Base-by-base conservation (phyloP, 176 grass and related monocot species). In the Thalia dealbata region DNA sequence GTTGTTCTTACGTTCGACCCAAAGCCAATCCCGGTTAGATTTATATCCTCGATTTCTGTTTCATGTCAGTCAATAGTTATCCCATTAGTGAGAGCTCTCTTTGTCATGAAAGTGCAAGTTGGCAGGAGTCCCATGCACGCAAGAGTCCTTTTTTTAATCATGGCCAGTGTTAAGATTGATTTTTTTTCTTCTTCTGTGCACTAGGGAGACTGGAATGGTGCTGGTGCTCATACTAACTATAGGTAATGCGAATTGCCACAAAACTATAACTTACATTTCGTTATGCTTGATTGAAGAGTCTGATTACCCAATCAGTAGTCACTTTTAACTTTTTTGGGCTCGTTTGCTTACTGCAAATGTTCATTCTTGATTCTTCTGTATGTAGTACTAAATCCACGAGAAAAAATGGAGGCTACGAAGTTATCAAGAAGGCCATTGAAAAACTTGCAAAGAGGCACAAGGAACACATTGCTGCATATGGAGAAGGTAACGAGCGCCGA, bases 361-460 rank as follows among this genome's bases (percentile, higher is more conserved):
- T 42, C 16, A 7, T 44, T 27, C 41, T 23, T 19, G 43, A 21
- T 3, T 35, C 21, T 25, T 23, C 59, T 81, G 15, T 7, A 54
- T 84, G 50, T 84, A 99, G 95, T 74, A 99, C 95, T 64, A 84
- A 99, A 75, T 91, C 95, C 7, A 99, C 87, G 95, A 99, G 95
- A 76, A 86, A 77, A 46, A 90, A 99, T 6, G 95, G 95, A 15
- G 95, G 95, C 3, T 99, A 63, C 46, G 86, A 91, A 44, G 73
- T 93, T 54, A 95, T 99, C 75, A 90, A 91, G 85, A n/a, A 73
- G 0, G 95, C 90, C 0, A 88, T 99, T 8, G 85, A 83, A 74
- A 99, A 99, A 79, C 87, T 99, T 4, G 82, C 84, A 59, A 51
- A 83, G 67, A 80, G 70, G 81, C 95, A 99, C 81, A 78, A 67